These are phyloP conservation scores for Rhizopogon vesiculosus DNA, from an alignment of 768 basidiomycete species.

Conservation along the genomic window DNA sequence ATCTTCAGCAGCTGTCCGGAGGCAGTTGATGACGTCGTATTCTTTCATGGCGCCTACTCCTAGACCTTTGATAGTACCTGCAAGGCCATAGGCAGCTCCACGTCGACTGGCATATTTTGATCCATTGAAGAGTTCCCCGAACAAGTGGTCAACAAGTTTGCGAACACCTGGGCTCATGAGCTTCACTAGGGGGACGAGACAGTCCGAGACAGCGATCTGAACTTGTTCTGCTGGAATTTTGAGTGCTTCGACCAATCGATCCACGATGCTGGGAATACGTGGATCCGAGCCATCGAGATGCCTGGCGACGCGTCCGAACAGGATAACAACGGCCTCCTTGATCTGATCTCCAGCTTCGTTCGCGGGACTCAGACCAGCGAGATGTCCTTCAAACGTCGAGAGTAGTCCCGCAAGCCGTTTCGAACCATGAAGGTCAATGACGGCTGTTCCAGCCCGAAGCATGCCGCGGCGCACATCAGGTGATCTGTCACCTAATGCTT, in stretches of 20 bases:
- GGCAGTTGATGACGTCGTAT: slow-evolving; percentile 67
- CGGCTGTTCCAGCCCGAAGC: slow-evolving; percentile 76
- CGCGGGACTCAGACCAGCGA: slow-evolving; percentile 47
- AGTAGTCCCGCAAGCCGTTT: slow-evolving; percentile 70
- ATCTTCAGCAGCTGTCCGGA: slow-evolving; percentile 77
- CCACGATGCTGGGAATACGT: slow-evolving; percentile 77
- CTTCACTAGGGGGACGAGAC: slow-evolving; percentile 81
- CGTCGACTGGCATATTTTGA: slow-evolving; percentile 90
- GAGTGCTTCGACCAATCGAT: slow-evolving; percentile 82
- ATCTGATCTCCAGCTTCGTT: slow-evolving; percentile 81
- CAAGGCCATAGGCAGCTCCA: slow-evolving; percentile 96
- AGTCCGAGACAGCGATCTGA: slow-evolving; percentile 94
- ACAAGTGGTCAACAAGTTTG: slow-evolving; percentile 67
- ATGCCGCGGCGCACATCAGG: slow-evolving; percentile 81
- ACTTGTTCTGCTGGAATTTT: slow-evolving; percentile 96
- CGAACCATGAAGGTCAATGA: slow-evolving; percentile 83
- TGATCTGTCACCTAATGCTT: slow-evolving; percentile 83
- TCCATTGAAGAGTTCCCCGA: slow-evolving; percentile 71
- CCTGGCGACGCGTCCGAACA: slow-evolving; percentile 88
- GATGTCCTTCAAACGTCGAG: slow-evolving; percentile 73
- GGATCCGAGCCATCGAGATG: slow-evolving; percentile 76
- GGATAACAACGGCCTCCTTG: slow-evolving; percentile 92
- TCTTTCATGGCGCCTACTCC: slow-evolving; percentile 86
- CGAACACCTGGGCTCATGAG: slow-evolving; percentile 49
- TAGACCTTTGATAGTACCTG: slow-evolving; percentile 88